A percentile compares a stretch with the other conserved stretches of the same genome.
phyloP scores from a whole-genome alignment of 257 asterid genomes.

The Ajuga chamaepitys region DNA sequence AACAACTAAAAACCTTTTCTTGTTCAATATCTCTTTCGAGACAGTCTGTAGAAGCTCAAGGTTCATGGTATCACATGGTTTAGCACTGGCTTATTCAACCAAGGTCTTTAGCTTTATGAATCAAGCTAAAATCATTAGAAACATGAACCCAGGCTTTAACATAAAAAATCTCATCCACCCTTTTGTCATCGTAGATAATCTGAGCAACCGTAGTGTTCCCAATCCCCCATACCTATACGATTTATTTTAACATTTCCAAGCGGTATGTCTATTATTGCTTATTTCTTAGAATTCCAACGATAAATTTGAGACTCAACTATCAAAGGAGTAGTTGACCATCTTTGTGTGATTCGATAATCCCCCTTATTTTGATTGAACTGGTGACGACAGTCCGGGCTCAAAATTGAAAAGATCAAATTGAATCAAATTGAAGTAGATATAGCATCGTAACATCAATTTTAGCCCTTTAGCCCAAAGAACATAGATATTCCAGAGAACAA shows the following conservation, averaged over 20 bases:
- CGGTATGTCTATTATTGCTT: conserved; percentile 23
- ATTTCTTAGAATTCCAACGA: conserved; percentile 30
- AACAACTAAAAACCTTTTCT: conserved; percentile 34
- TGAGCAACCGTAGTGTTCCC: too few species aligned
- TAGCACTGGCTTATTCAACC: conserved; percentile 34
- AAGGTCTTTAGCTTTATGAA: conserved; percentile 27
- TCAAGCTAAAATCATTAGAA: conserved; percentile 34
- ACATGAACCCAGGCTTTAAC: too few species aligned
- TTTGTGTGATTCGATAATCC: conserved; percentile 1
- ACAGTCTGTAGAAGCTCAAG: conserved; percentile 34
- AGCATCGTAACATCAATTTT: too few species aligned
- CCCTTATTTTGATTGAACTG: too few species aligned
- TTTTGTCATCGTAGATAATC: too few species aligned
- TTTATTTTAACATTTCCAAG: conserved; percentile 12
- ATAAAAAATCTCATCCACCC: too few species aligned
- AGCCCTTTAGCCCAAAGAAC: too few species aligned
- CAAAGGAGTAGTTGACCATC: conserved; percentile 34
- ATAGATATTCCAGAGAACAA: too few species aligned
- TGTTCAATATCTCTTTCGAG: conserved; percentile 25
- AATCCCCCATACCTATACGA: conserved; percentile 40
- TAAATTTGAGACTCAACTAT: conserved; percentile 33
- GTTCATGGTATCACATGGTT: conserved; percentile 28
- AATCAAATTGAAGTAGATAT: too few species aligned
- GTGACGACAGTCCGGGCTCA: too few species aligned
- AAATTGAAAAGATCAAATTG: too few species aligned